A percentile compares a stretch with the other conserved stretches of the same genome.
Conservation (phyloP, 345 rosid genomes). For the Eucalyptus leucophloia region DNA sequence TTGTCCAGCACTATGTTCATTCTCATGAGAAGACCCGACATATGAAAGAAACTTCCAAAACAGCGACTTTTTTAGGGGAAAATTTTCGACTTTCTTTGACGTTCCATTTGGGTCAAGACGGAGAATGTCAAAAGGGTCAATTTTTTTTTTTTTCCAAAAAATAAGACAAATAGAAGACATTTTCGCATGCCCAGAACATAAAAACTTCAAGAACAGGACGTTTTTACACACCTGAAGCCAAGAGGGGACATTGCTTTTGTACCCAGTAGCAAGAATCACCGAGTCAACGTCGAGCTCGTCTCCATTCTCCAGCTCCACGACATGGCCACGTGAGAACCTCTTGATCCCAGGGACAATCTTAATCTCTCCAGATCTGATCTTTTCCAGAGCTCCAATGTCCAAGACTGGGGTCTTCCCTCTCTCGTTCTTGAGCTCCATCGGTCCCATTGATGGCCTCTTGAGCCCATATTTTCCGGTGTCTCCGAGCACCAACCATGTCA, state of each 20-base stretch:
- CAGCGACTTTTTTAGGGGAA: not conserved
- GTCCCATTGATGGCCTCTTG: constrained; percentile 61
- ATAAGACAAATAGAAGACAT: not conserved
- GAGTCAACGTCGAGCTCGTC: constrained; percentile 40
- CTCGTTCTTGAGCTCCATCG: constrained; percentile 43
- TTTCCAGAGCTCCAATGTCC: constrained; percentile 66
- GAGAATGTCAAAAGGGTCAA: not conserved
- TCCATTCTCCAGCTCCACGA: constrained; percentile 47
- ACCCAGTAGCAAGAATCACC: constrained; percentile 68
- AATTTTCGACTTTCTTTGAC: not conserved
- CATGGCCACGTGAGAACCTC: constrained; percentile 33
- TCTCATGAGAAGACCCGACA: not conserved
- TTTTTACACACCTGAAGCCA: constrained; percentile 63
- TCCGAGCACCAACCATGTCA: constrained; percentile 50
- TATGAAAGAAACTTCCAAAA: not conserved
- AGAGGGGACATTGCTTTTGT: constrained; percentile 39
- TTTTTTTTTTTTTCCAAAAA: not conserved
- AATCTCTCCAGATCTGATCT: constrained; percentile 56
- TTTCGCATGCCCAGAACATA: not conserved
- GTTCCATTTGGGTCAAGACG: not conserved
- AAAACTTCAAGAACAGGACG: not conserved
- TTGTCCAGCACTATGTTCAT: not conserved
- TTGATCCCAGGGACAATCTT: constrained; percentile 66
- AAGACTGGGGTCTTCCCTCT: constrained; percentile 73
- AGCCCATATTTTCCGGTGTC: constrained; percentile 44